Percentiles rank a stretch among this genome's conserved stretches.
Evolutionary conservation across 352 stramenopile genomes (phyloP).

Genomic region (Globisporangium carolinianum): DNA sequence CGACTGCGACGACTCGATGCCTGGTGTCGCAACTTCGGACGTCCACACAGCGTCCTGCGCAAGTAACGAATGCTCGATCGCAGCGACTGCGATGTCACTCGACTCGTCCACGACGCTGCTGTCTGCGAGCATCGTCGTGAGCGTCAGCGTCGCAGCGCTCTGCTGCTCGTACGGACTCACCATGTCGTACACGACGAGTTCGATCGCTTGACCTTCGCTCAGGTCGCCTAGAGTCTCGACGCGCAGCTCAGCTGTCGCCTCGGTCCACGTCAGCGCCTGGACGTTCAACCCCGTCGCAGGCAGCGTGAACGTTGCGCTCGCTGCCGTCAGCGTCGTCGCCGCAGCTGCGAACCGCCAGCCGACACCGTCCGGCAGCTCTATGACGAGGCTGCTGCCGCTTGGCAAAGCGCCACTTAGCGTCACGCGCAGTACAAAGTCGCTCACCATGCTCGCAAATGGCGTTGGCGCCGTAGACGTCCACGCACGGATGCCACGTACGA

Average conservation of each 20-base stretch:
- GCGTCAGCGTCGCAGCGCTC: constrained; percentile 6
- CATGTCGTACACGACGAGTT: constrained; percentile 39
- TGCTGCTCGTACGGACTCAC: constrained; percentile 43
- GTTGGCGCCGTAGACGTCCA: constrained; percentile 29
- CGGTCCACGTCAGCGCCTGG: constrained; percentile 23
- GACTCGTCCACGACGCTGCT: constrained; percentile 42
- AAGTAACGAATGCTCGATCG: constrained; percentile 27
- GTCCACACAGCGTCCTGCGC: constrained; percentile 21
- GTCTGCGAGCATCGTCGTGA: constrained; percentile 37
- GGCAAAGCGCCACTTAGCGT: constrained; percentile 41
- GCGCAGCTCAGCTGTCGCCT: constrained; percentile 16
- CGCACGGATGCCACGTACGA: constrained; percentile 23
- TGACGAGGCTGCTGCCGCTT: constrained; percentile 36
- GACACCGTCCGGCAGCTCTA: constrained; percentile 21
- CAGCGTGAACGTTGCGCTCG: constrained; percentile 31
- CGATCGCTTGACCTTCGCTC: constrained; percentile 21
- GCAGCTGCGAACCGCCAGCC: constrained; percentile 29
- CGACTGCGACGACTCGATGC: constrained; percentile 36
- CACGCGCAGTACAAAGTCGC: constrained; percentile 35
- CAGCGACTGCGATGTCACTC: constrained; percentile 28
- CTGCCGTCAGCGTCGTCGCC: constrained; percentile 10
- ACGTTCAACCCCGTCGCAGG: constrained; percentile 27
- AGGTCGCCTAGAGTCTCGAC: constrained; percentile 37
- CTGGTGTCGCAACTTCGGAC: constrained; percentile 35
- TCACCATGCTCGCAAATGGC: constrained; percentile 42